These are phyloP conservation scores for Nannochloropsis oceanica DNA, from an alignment of 108 stramenopile genomes.

Conservation along the genomic window DNA sequence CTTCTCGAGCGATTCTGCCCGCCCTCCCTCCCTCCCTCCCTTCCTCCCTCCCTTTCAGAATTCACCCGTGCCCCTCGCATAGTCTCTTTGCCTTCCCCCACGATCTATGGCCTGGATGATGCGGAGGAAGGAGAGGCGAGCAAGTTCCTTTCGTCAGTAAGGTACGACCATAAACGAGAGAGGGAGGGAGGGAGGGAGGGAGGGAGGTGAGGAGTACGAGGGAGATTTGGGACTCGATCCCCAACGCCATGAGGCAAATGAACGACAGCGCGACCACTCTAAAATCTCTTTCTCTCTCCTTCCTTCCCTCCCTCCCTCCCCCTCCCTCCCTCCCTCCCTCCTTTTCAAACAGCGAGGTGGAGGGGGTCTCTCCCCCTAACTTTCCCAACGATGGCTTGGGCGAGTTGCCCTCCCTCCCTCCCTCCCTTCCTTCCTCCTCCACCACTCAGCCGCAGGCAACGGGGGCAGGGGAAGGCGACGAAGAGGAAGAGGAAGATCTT, in stretches of 20 bases:
- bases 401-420: not conserved
- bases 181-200: not conserved
- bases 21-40: too few species aligned
- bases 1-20: too few species aligned
- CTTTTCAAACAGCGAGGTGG: not conserved
- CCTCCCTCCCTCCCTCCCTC: not conserved
- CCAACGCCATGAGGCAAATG: too few species aligned
- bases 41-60: not conserved
- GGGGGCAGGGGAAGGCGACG: not conserved
- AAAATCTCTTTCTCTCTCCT: too few species aligned
- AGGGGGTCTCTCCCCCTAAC: not conserved
- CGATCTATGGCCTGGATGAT: not conserved
- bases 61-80: not conserved
- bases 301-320: too few species aligned
- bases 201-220: not conserved
- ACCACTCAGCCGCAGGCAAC: not conserved
- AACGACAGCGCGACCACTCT: too few species aligned
- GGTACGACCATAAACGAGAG: not conserved
- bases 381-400: not conserved
- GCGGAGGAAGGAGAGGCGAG: not conserved
- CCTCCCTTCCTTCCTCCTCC: not conserved
- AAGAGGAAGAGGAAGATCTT: not conserved
- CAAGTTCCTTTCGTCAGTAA: not conserved
- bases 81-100: not conserved
- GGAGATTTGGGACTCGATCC: too few species aligned